Evolutionary conservation across 352 stramenopile species (phyloP).

Genomic region (Peronospora farinosa): DNA sequence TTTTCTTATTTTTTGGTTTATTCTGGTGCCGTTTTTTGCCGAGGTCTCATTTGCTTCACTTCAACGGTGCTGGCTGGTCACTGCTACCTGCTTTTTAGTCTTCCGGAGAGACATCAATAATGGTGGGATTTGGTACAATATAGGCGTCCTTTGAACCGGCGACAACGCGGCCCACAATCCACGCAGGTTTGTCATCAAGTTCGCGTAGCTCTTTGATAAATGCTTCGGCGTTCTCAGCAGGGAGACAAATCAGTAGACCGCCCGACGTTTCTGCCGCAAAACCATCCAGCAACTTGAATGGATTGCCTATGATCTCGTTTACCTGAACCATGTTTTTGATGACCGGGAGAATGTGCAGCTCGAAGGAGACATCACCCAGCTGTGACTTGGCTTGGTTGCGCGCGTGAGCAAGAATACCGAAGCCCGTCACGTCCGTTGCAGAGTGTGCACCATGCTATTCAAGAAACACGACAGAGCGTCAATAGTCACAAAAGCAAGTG

Average conservation of each 20-base stretch:
- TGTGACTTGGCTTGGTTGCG: conserved; percentile 92
- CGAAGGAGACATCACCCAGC: conserved; percentile 78
- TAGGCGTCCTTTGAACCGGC: conserved; percentile 56
- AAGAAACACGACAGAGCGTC: conserved; percentile 1
- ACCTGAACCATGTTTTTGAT: conserved; percentile 87
- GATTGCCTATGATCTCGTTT: conserved; percentile 85
- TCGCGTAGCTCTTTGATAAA: conserved; percentile 86
- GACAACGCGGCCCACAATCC: conserved; percentile 90
- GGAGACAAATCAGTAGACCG: conserved; percentile 88
- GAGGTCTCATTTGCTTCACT: background rate
- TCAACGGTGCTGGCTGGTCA: background rate
- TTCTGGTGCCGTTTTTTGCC: background rate
- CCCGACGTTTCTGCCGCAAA: conserved; percentile 93
- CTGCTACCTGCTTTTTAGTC: conserved; percentile 16
- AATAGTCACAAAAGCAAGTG: background rate
- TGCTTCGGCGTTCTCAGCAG: conserved; percentile 70
- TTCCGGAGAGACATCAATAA: conserved; percentile 52
- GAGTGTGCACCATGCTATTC: conserved; percentile 84
- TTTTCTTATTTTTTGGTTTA: background rate
- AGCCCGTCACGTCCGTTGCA: conserved; percentile 94
- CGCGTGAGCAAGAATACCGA: conserved; percentile 91
- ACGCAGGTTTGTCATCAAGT: conserved; percentile 84
- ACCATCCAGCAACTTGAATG: conserved; percentile 89
- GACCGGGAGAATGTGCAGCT: conserved; percentile 90
- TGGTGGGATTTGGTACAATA: conserved; percentile 45